Percentiles rank a stretch among this genome's conserved stretches.
These are phyloP conservation scores for Huntiella omanensis DNA, from an alignment of 2,329 filamentous ascomycete species.

Conservation along the genomic window DNA sequence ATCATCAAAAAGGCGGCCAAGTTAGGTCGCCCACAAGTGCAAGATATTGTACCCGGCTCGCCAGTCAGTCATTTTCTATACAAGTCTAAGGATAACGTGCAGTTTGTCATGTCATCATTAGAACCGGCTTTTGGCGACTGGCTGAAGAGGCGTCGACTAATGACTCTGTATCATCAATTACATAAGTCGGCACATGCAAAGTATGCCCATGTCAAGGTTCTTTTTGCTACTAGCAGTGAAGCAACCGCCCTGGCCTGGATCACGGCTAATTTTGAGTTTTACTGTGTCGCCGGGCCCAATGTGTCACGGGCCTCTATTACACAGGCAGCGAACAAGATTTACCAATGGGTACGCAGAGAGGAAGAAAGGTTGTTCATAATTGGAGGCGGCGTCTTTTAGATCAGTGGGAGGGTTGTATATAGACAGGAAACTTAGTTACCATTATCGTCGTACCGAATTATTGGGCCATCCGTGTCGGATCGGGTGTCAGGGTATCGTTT, in stretches of 20 bases:
- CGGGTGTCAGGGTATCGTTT: too few species aligned
- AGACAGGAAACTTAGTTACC: too few species aligned
- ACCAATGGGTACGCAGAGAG: slow-evolving; percentile 80
- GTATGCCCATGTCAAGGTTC: slow-evolving; percentile 67
- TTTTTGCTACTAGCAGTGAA: slow-evolving; percentile 60
- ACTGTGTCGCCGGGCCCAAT: slow-evolving; percentile 75
- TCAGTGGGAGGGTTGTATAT: background rate
- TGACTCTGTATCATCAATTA: slow-evolving; percentile 69
- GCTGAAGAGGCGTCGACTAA: slow-evolving; percentile 48
- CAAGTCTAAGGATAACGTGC: slow-evolving; percentile 85
- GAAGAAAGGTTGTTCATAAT: slow-evolving; percentile 94
- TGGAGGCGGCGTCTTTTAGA: slow-evolving; percentile 69
- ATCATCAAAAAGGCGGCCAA: slow-evolving; percentile 55
- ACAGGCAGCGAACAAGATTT: slow-evolving; percentile 71
- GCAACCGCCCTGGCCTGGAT: slow-evolving; percentile 75
- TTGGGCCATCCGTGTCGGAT: too few species aligned
- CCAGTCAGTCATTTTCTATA: slow-evolving; percentile 84
- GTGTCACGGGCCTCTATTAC: slow-evolving; percentile 47
- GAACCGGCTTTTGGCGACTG: slow-evolving; percentile 43
- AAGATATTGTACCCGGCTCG: slow-evolving; percentile 62
- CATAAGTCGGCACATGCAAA: slow-evolving; percentile 74
- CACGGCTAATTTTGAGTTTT: slow-evolving; percentile 81
- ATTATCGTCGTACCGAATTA: too few species aligned
- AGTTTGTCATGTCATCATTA: slow-evolving; percentile 81
- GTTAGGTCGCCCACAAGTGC: slow-evolving; percentile 49